Conservation (phyloP, 495 filamentous ascomycete species). For the Tuber aestivum region DNA sequence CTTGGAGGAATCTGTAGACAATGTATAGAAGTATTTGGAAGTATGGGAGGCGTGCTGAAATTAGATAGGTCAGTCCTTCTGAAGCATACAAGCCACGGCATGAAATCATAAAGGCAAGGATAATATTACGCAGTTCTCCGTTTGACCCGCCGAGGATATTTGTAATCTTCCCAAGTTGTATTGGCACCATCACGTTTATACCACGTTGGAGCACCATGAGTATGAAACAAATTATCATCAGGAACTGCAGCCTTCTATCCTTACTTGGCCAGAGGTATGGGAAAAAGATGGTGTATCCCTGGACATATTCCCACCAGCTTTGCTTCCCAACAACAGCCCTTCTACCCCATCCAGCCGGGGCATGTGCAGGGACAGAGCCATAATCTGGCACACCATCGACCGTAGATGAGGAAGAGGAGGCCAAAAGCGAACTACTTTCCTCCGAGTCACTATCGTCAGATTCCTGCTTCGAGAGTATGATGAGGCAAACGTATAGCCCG, state of each 20-base stretch:
- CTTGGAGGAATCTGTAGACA: constrained; percentile 76
- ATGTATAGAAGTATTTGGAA: constrained; percentile 70
- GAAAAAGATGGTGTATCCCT: constrained; percentile 81
- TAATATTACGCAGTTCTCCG: constrained; percentile 37
- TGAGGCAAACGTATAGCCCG: constrained; percentile 55
- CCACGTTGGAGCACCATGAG: constrained; percentile 69
- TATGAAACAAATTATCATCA: constrained; percentile 72
- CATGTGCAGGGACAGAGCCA: constrained; percentile 25
- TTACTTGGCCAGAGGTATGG: constrained; percentile 91
- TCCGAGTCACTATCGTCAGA: constrained; percentile 42
- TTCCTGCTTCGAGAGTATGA: constrained; percentile 41
- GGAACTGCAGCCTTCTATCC: constrained; percentile 60
- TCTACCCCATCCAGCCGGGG: constrained; percentile 57
- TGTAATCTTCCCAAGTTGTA: constrained; percentile 68
- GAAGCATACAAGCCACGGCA: constrained; percentile 41
- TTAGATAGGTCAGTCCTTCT: constrained; percentile 6
- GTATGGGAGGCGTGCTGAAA: constrained; percentile 55
- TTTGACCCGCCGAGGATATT: constrained; percentile 56
- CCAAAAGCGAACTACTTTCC: constrained; percentile 54
- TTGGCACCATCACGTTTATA: constrained; percentile 74
- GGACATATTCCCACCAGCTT: constrained; percentile 85
- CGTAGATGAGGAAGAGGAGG: constrained; percentile 24
- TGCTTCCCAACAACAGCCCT: constrained; percentile 61
- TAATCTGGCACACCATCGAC: constrained; percentile 28
- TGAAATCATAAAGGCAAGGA: constrained; percentile 11